Conservation (phyloP, 306 rosid genomes). For the Sphenostylis stenocarpa region DNA sequence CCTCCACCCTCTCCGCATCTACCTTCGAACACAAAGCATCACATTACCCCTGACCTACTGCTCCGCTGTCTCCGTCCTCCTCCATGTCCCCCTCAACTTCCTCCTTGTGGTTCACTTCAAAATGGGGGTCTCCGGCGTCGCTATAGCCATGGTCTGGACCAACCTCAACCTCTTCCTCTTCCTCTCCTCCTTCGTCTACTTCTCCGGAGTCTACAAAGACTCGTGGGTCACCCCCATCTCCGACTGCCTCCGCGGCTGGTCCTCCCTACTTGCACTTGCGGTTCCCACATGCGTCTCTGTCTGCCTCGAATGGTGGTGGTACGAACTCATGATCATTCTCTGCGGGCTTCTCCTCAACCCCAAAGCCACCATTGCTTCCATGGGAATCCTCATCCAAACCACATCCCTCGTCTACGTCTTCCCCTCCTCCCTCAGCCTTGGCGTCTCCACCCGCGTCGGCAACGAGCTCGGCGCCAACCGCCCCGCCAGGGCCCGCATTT, state of each 20-base stretch:
- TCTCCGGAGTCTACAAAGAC: slow-evolving; percentile 75
- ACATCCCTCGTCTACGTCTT: slow-evolving; percentile 84
- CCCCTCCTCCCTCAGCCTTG: slow-evolving; percentile 83
- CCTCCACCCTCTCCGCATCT: slow-evolving; percentile 86
- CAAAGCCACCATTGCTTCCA: slow-evolving; percentile 78
- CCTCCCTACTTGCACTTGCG: slow-evolving; percentile 63
- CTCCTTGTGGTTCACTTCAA: slow-evolving; percentile 62
- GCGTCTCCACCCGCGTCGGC: slow-evolving; percentile 81
- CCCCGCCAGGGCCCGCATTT: slow-evolving; percentile 68
- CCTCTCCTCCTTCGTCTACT: slow-evolving; percentile 56
- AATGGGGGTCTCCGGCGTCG: slow-evolving; percentile 85
- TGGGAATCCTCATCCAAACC: slow-evolving; percentile 93
- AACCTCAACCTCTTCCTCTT: slow-evolving; percentile 69
- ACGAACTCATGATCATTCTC: slow-evolving; percentile 83
- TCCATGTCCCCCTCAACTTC: slow-evolving; percentile 83
- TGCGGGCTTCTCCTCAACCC: slow-evolving; percentile 84
- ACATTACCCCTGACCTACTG: slow-evolving; percentile 79
- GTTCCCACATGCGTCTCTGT: slow-evolving; percentile 91
- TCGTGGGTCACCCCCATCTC: slow-evolving; percentile 78
- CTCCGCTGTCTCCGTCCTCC: slow-evolving; percentile 72
- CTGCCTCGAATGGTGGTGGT: slow-evolving; percentile 99
- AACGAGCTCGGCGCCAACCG: slow-evolving; percentile 82
- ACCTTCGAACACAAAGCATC: slow-evolving; percentile 74
- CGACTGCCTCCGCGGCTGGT: slow-evolving; percentile 85
- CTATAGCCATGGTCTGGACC: slow-evolving; percentile 80